A percentile compares a stretch with the other conserved stretches of the same genome.
These are phyloP conservation scores for Skeletonema grethae DNA, from an alignment of 108 stramenopile species.

Conservation along the genomic window DNA sequence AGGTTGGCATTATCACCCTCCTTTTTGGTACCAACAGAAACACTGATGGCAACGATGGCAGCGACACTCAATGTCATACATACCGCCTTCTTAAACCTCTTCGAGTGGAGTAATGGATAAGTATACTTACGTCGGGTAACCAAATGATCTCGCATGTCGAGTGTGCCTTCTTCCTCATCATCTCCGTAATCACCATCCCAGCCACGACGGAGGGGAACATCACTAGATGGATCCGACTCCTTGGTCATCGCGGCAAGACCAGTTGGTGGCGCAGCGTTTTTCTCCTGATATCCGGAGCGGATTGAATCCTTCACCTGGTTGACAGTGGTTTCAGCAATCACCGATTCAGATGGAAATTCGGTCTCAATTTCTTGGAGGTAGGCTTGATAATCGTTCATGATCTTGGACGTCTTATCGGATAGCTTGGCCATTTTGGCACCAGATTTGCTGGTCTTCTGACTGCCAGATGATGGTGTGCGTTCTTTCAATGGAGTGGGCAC, in stretches of 20 bases:
- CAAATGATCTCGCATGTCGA: background rate
- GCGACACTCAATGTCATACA: background rate
- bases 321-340: background rate
- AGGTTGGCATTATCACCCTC: background rate
- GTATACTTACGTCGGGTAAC: background rate
- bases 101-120: conserved; percentile 1
- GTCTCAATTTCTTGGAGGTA: conserved; percentile 11
- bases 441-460: background rate
- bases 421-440: conserved; percentile 10
- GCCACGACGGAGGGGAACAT: background rate
- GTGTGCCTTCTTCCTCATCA: background rate
- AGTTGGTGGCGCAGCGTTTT: background rate
- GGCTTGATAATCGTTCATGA: conserved; percentile 16
- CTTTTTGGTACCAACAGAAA: background rate
- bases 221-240: background rate
- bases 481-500: background rate
- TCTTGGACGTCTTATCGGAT: conserved; percentile 13
- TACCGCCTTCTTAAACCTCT: background rate
- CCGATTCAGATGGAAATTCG: background rate
- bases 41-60: background rate
- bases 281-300: background rate
- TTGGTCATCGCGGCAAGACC: background rate
- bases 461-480: background rate
- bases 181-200: background rate
- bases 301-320: background rate